Base-by-base conservation (phyloP, 2,329 filamentous ascomycete genomes). In the Pseudogymnoascus sp. region DNA sequence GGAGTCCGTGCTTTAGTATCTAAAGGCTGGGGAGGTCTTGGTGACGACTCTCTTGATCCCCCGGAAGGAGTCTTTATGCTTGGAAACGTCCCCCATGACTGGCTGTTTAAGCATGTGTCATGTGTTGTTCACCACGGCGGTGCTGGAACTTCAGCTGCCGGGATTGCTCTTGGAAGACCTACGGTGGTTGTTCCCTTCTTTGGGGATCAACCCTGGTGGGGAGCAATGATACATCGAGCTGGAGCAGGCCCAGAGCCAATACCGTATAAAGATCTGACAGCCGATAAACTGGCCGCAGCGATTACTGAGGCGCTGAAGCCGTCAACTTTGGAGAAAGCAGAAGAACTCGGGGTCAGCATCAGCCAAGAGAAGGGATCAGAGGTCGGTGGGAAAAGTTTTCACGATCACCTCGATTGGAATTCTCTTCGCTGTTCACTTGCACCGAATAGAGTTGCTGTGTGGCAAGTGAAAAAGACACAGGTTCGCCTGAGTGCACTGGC, bases 141-240 rank as follows among this genome's bases (percentile, higher is more conserved):
- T 10, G 89, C 89, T 0, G 88, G 88, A 1, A 92, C 88, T 0
- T 89, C 87, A 0, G 88, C 88, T 1, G 88, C 88, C 54, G 87
- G 87, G 1, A 76, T 92, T 33, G 89, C 88, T 70, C 87, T 82
- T 64, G 88, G 81, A 3, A 83, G 82, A 67, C 88, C 88, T 0
- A 90, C 86, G 4, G 87, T 90, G 82, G 82, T 91, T 26, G 85
- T 92, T 1, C 88, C 88, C 0, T 92, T 92, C 74, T 92, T 92
- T 66, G 88, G 88, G 2, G 88, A 92, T 69, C 88, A 92, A 71
- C 87, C 87, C 0, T 93, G 92, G 69, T 92, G 89, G 89, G 89
- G 89, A 6, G 80, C 85, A 8, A 92, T 92, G 81, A 84, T 92
- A 39, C 81, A 85, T 0, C 81, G 79, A 63, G 87, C 89, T 5